Evolutionary conservation across 139 green algal species (phyloP).

Genomic region (Chloropicon primus): DNA sequence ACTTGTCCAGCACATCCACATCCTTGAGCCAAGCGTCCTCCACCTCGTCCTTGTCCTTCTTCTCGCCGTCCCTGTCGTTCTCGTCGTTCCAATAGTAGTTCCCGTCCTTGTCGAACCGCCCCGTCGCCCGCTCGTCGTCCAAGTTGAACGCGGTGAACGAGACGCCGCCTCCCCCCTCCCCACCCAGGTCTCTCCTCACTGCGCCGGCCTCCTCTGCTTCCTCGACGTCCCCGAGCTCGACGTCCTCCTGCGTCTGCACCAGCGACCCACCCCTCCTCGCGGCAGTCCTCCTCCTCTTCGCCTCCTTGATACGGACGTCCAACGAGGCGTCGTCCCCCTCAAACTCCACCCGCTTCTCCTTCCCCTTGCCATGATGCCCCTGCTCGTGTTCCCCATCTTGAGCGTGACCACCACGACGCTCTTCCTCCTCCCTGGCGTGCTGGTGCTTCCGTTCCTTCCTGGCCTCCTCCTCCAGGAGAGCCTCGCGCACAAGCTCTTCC

Average conservation of each 20-base stretch:
- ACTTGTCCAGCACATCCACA: background rate
- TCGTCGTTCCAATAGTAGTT: background rate
- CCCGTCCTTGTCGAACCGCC: background rate
- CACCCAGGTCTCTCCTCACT: background rate
- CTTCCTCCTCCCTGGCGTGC: background rate
- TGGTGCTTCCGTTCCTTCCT: background rate
- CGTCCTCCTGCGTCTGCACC: background rate
- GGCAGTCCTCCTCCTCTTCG: background rate
- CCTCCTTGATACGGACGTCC: background rate
- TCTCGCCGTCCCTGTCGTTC: background rate
- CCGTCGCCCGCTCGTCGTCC: background rate
- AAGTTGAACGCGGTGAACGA: background rate
- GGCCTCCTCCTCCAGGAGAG: background rate
- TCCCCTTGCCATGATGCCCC: background rate
- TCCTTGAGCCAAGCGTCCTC: background rate
- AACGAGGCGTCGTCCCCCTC: background rate
- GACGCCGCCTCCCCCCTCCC: no score
- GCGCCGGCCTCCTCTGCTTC: background rate
- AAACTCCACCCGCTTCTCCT: background rate
- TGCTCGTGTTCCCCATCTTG: background rate
- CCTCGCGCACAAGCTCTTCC: background rate
- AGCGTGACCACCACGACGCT: no score
- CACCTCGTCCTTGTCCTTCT: background rate
- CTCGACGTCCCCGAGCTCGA: background rate
- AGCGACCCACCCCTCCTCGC: background rate